phyloP scores from a whole-genome alignment of 208 protist species.

The Crithidia expoeki region DNA sequence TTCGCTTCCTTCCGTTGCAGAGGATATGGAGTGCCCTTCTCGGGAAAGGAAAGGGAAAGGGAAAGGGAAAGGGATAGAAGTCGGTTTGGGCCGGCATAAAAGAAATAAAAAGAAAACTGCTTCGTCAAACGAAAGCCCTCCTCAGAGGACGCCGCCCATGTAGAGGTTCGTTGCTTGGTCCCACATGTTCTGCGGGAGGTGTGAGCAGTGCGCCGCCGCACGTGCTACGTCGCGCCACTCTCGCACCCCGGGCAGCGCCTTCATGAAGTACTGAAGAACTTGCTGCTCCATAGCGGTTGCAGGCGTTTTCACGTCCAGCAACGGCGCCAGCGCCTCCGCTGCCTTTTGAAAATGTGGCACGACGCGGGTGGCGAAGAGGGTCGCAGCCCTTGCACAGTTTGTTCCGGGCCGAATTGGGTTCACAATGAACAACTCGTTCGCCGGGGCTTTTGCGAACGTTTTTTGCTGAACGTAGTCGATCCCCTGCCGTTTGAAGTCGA shows the following conservation, averaged over 20 bases:
- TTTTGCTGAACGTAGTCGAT: slow-evolving; percentile 71
- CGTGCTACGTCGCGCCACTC: slow-evolving; percentile 24
- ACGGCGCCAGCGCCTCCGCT: slow-evolving; percentile 28
- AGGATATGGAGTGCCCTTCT: too few relatives aligned
- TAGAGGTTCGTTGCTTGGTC: slow-evolving; percentile 61
- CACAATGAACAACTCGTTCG: slow-evolving; percentile 60
- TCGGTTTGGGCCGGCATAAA: too few relatives aligned
- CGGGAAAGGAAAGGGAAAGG: too few relatives aligned
- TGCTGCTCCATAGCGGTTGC: slow-evolving; percentile 23
- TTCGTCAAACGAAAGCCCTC: not conserved
- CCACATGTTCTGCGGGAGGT: slow-evolving; percentile 56
- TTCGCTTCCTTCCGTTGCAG: too few relatives aligned
- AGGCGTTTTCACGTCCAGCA: slow-evolving; percentile 41
- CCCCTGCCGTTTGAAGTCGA: slow-evolving; percentile 49
- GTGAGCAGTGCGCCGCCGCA: not conserved
- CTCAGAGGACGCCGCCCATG: slow-evolving; percentile 45
- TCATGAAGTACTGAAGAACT: slow-evolving; percentile 23
- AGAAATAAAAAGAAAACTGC: not conserved
- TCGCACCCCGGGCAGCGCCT: slow-evolving; percentile 7
- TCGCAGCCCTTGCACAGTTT: slow-evolving; percentile 76
- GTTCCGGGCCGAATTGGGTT: slow-evolving; percentile 68
- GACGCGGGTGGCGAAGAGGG: slow-evolving; percentile 45
- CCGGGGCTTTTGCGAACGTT: slow-evolving; percentile 54
- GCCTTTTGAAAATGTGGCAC: slow-evolving; percentile 59
- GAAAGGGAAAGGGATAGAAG: too few relatives aligned